Conservation (phyloP, 1,284 basidiomycete genomes). For the Tremellales sp. region DNA sequence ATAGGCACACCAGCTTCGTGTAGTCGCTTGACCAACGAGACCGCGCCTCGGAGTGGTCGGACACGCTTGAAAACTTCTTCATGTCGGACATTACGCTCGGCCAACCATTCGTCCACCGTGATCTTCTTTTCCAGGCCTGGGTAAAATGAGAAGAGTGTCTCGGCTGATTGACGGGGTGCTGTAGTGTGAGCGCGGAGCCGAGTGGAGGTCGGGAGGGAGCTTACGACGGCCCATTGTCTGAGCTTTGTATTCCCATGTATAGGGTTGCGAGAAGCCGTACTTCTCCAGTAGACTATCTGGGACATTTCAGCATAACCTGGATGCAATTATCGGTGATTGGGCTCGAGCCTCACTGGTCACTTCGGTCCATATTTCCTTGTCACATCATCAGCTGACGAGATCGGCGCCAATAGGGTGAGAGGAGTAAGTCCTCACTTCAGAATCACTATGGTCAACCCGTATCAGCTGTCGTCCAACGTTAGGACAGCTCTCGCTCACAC, state of each 20-base stretch:
- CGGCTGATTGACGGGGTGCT: constrained; percentile 36
- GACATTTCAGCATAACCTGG: no score
- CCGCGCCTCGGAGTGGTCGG: constrained; percentile 44
- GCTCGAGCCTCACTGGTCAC: constrained; percentile 16
- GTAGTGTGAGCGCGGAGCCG: neutral
- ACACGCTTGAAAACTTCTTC: constrained; percentile 43
- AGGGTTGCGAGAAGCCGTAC: constrained; percentile 34
- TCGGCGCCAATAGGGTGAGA: no score
- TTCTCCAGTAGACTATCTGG: constrained; percentile 43
- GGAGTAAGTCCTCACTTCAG: neutral
- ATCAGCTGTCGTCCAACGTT: neutral
- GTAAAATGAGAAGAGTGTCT: constrained; percentile 40
- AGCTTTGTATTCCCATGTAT: constrained; percentile 49
- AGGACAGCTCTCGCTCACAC: no score
- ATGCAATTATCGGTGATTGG: neutral
- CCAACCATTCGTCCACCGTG: constrained; percentile 42
- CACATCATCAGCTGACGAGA: neutral
- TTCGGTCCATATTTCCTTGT: constrained; percentile 43
- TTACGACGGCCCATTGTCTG: constrained; percentile 48
- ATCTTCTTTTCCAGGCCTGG: constrained; percentile 41
- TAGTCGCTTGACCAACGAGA: constrained; percentile 40
- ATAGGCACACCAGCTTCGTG: constrained; percentile 44
- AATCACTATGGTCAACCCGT: neutral
- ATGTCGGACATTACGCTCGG: constrained; percentile 39
- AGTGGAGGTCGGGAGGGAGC: constrained; percentile 1